phyloP scores from a whole-genome alignment of 2,329 filamentous ascomycete species.

The Arthroderma sp. region DNA sequence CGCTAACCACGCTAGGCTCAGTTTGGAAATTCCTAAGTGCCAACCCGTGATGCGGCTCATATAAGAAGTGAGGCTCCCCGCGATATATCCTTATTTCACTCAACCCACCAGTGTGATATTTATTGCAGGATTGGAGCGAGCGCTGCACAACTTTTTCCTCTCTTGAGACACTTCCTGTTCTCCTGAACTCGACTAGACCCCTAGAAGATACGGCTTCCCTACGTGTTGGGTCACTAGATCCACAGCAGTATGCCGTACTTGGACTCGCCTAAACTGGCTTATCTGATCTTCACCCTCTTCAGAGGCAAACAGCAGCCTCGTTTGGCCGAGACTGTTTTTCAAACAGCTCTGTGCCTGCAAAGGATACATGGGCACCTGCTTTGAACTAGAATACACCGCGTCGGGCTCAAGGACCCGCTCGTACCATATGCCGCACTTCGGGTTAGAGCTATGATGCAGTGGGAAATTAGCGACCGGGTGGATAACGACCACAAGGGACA shows the following conservation, averaged over 20 bases:
- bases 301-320: neutral
- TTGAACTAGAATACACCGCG: neutral
- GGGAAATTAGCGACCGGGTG: neutral
- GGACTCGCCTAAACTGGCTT: slow-evolving; percentile 1
- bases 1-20: too few species aligned
- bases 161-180: too few species aligned
- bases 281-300: neutral
- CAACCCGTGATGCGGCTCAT: too few species aligned
- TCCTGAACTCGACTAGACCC: too few species aligned
- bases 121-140: too few species aligned
- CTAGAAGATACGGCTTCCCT: too few species aligned
- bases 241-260: slow-evolving; percentile 1
- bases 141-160: too few species aligned
- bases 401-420: neutral
- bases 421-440: neutral
- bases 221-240: neutral
- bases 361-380: neutral
- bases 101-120: too few species aligned
- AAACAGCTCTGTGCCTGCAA: neutral
- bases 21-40: too few species aligned
- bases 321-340: neutral
- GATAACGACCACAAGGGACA: neutral
- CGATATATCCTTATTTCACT: too few species aligned
- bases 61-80: too few species aligned
- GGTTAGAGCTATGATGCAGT: neutral